Base-by-base conservation (phyloP, 2,329 filamentous ascomycete species). In the Calonectria pseudoturangicola region DNA sequence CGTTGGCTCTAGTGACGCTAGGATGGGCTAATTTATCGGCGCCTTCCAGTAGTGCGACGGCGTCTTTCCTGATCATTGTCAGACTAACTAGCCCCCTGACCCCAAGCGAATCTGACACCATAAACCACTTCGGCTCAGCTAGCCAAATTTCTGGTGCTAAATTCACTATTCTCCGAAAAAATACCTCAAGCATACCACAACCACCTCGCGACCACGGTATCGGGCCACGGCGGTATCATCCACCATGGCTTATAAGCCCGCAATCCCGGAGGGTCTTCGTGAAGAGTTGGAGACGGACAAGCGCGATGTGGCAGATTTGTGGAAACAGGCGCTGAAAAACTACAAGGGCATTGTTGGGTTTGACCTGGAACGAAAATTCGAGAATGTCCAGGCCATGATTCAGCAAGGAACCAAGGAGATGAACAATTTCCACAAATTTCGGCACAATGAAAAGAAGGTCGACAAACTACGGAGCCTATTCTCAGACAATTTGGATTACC, bases 321-420 rank as follows among this genome's bases (percentile, higher is more conserved):
- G 82, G 81, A 82, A 81, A 1, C 77, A 82, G 16, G 82, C 81
- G 0, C 73, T 83, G 21, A 80, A 80, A 60, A 66, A 66, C 28
- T 84, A 83, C 68, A 78, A 81, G 36, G 80, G 81, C 27, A 80
- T 83, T 18, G 78, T 82, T 1, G 82, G 82, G 0, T 81, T 82
- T 43, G 80, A 81, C 36, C 76, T 83, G 1, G 71, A 82, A 30
- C 76, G 68, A 54, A 81, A 82, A 48, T 82, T 79, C 33, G 74
- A 78, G 25, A 80, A 76, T 50, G 73, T 81, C 2, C 64, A 81
- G 45, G 75, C 66, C 0, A 80, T 82, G 79, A 70, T 78, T 9
- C 77, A 79, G 12, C 76, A 68, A 4, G 80, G 77, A 28, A 79
- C 75, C 2, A 73, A 77, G 0, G 76, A 83, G 62, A 83, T 84